Conservation (phyloP, 1,284 basidiomycete species). For the Cryptococcus sp. region DNA sequence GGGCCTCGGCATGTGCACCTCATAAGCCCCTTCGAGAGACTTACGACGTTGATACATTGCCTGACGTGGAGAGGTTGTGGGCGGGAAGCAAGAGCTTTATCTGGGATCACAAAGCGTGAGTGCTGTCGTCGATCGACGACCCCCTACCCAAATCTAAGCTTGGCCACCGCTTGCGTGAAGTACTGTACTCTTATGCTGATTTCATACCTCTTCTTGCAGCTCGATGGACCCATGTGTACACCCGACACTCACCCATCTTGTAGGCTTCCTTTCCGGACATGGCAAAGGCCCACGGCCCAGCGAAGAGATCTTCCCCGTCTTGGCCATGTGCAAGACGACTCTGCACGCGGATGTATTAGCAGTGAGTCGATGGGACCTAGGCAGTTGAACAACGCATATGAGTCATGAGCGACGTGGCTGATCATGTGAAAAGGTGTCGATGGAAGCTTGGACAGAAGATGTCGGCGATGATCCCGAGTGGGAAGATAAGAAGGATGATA, state of each 20-base stretch:
- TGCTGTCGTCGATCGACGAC: not conserved
- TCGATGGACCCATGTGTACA: constrained; percentile 65
- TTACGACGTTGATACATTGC: constrained; percentile 29
- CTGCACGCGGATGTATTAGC: constrained; percentile 65
- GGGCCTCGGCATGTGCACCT: constrained; percentile 48
- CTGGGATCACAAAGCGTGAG: constrained; percentile 50
- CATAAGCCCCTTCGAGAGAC: constrained; percentile 41
- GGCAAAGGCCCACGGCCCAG: constrained; percentile 58
- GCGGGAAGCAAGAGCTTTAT: constrained; percentile 38
- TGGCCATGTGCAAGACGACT: constrained; percentile 61
- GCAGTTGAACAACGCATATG: constrained; percentile 22
- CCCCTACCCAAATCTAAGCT: too few species aligned
- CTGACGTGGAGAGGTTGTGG: constrained; percentile 40
- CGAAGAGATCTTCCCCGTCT: constrained; percentile 57
- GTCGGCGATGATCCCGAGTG: constrained; percentile 59
- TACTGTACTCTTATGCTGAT: constrained; percentile 4
- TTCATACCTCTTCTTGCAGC: constrained; percentile 27
- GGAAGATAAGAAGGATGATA: constrained; percentile 61
- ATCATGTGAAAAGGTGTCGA: constrained; percentile 44
- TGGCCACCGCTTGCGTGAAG: too few species aligned
- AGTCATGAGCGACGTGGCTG: constrained; percentile 53
- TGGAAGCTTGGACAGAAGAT: constrained; percentile 51
- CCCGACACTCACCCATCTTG: constrained; percentile 59
- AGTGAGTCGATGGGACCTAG: constrained; percentile 51
- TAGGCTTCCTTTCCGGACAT: constrained; percentile 60